Evolutionary conservation across 2,329 filamentous ascomycete genomes (phyloP).

Genomic region (Cryphonectria parasitica): DNA sequence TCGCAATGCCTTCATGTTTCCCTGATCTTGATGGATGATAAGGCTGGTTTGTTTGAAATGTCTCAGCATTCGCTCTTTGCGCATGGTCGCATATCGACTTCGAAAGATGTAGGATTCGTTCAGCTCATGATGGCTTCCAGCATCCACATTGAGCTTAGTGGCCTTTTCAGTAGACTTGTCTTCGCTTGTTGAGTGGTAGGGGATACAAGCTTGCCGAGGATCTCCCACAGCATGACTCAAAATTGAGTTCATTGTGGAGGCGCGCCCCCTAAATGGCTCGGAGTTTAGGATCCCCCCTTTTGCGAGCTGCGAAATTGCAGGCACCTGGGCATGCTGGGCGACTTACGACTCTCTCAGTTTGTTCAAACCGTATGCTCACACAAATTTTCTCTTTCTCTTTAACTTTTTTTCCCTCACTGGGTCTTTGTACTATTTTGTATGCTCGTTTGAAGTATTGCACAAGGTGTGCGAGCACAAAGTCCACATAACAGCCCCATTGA

Average conservation of each 20-base stretch:
- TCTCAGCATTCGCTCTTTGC: neutral
- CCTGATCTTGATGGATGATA: neutral
- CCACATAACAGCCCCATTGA: neutral
- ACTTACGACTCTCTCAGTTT: neutral
- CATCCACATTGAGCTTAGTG: neutral
- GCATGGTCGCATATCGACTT: neutral
- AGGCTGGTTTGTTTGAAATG: neutral
- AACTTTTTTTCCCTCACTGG: neutral
- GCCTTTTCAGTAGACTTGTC: neutral
- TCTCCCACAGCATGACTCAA: neutral
- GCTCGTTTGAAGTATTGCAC: neutral
- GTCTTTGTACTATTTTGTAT: neutral
- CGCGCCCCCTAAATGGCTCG: neutral
- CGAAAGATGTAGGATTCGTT: neutral
- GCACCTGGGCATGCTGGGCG: neutral
- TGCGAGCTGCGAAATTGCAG: slow-evolving; percentile 1
- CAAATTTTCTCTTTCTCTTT: too few species aligned
- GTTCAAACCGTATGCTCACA: neutral
- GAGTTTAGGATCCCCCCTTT: neutral
- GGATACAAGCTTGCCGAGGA: neutral
- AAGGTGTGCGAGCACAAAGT: neutral
- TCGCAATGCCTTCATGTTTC: neutral
- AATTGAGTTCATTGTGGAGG: neutral
- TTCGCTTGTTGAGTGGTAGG: neutral
- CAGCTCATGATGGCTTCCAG: neutral